A percentile compares a stretch with the other conserved stretches of the same genome.
Evolutionary conservation across 164 flowering plant genomes (phyloP).

Genomic region (Dillenia turbinata): DNA sequence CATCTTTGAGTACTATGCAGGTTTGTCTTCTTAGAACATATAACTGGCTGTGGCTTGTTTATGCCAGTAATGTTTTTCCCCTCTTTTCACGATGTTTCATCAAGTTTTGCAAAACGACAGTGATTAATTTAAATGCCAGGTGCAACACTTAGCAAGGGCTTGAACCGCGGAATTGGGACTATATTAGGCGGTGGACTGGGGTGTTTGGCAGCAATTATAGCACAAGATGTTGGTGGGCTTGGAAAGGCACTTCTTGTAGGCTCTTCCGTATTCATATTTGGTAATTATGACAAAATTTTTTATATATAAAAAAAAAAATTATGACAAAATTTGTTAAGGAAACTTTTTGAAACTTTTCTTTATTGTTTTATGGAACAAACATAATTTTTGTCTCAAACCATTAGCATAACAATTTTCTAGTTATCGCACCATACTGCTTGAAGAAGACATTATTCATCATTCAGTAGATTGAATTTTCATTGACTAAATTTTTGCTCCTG

Average conservation of each 20-base stretch:
- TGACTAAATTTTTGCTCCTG: no score
- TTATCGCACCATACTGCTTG: no score
- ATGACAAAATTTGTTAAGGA: background rate
- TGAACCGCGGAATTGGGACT: conserved; percentile 77
- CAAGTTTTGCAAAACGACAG: background rate
- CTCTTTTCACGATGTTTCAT: background rate
- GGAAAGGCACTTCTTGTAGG: conserved; percentile 37
- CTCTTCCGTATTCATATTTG: conserved; percentile 48
- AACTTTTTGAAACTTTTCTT: no score
- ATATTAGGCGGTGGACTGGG: conserved; percentile 69
- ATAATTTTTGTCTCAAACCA: no score
- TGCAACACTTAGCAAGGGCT: conserved; percentile 72
- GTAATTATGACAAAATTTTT: conserved; percentile 28
- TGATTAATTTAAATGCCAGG: conserved; percentile 29
- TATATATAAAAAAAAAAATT: background rate
- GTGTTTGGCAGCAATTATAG: conserved; percentile 47
- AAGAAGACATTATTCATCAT: no score
- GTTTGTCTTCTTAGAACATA: conserved; percentile 20
- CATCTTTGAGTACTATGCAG: conserved; percentile 74
- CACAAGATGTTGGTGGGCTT: conserved; percentile 37
- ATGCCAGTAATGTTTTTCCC: background rate
- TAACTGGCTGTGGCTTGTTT: background rate
- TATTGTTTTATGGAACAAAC: no score
- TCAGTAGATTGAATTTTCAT: no score
- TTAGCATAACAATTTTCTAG: no score